Evolutionary conservation across 2,329 filamentous ascomycete species (phyloP).

Genomic region (Pseudocercospora cruenta): DNA sequence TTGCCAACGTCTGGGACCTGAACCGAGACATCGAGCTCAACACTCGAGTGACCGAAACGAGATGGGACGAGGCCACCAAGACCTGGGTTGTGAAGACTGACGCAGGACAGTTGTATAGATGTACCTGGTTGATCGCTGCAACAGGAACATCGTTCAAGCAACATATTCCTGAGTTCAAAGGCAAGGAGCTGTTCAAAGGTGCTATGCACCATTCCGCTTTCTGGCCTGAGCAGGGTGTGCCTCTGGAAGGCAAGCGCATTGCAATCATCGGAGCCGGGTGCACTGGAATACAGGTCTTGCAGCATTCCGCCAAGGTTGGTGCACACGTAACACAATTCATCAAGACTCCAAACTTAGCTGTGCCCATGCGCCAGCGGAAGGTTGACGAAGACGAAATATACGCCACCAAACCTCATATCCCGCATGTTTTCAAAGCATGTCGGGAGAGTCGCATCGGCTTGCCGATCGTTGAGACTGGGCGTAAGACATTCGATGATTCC

Average conservation of each 20-base stretch:
- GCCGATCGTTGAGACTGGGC: slow-evolving; percentile 60
- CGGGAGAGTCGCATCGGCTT: slow-evolving; percentile 35
- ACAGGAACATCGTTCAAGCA: slow-evolving; percentile 45
- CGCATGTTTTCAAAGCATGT: slow-evolving; percentile 19
- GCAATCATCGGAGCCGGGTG: slow-evolving; percentile 45
- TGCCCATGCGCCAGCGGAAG: slow-evolving; percentile 61
- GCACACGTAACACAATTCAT: slow-evolving; percentile 62
- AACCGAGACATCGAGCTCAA: slow-evolving; percentile 63
- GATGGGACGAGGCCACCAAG: slow-evolving; percentile 45
- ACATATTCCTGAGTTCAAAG: slow-evolving; percentile 44
- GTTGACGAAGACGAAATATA: slow-evolving; percentile 51
- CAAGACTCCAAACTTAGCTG: slow-evolving; percentile 66
- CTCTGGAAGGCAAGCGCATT: slow-evolving; percentile 33
- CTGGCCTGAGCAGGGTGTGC: slow-evolving; percentile 43
- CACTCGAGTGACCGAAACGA: slow-evolving; percentile 57
- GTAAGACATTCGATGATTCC: slow-evolving; percentile 52
- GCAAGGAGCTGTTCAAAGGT: slow-evolving; percentile 45
- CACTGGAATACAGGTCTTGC: slow-evolving; percentile 44
- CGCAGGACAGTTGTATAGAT: slow-evolving; percentile 29
- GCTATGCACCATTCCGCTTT: slow-evolving; percentile 45
- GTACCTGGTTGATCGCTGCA: slow-evolving; percentile 43
- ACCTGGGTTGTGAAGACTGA: slow-evolving; percentile 15
- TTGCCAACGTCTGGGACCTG: slow-evolving; percentile 60
- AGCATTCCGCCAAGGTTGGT: slow-evolving; percentile 35
- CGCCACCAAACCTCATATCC: slow-evolving; percentile 12